Evolutionary conservation across 2,329 filamentous ascomycete genomes (phyloP).

Genomic region (Pyrenochaeta sp.): DNA sequence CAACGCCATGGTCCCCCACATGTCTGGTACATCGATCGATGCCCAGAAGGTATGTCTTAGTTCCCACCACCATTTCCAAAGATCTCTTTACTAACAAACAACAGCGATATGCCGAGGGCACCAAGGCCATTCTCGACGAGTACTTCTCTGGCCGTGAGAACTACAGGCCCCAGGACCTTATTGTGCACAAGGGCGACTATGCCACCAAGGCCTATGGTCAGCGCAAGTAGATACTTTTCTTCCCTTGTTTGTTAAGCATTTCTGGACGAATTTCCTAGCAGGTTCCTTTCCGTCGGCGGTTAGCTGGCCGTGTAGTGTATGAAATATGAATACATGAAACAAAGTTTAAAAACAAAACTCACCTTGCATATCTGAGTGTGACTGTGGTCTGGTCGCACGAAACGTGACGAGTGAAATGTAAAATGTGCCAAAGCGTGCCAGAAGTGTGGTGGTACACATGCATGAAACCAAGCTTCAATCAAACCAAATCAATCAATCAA

Average conservation of each 20-base stretch:
- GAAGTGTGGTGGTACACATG: too few relatives aligned
- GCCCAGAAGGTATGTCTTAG: slow-evolving; percentile 73
- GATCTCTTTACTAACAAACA: slow-evolving; percentile 11
- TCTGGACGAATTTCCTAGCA: slow-evolving; percentile 25
- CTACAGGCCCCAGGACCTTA: slow-evolving; percentile 89
- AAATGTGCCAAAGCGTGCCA: too few relatives aligned
- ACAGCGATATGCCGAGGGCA: slow-evolving; percentile 75
- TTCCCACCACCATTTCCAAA: background rate
- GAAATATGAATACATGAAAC: slow-evolving; percentile 31
- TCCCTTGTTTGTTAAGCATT: slow-evolving; percentile 17
- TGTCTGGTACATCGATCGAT: slow-evolving; percentile 98
- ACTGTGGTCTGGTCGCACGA: background rate
- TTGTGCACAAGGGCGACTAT: slow-evolving; percentile 88
- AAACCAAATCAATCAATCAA: background rate
- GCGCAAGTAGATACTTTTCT: slow-evolving; percentile 60
- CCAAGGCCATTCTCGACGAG: slow-evolving; percentile 87
- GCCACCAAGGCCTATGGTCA: slow-evolving; percentile 93
- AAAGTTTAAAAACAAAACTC: slow-evolving; percentile 2
- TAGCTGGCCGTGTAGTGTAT: slow-evolving; percentile 29
- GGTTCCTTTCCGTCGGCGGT: slow-evolving; percentile 15
- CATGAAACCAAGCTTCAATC: too few relatives aligned
- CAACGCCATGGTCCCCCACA: slow-evolving; percentile 98
- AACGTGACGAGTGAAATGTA: too few relatives aligned
- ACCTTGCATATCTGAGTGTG: background rate
- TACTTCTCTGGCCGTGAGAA: slow-evolving; percentile 89